Conservation (phyloP, 306 rosid species). For the Rubus parviflorus region DNA sequence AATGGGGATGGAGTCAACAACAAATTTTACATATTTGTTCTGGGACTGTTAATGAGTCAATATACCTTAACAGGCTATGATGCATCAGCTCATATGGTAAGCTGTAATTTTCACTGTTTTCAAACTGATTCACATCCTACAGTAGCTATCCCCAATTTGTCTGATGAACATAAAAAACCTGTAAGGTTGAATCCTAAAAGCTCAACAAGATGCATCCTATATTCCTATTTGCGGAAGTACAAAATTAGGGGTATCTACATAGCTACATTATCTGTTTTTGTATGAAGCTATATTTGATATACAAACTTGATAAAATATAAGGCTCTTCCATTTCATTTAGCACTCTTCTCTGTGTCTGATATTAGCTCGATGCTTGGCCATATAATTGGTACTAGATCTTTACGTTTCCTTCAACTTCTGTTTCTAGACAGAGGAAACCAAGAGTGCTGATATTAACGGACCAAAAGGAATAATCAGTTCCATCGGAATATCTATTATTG, state of each 20-base stretch:
- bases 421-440: slow-evolving; percentile 93
- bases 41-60: slow-evolving; percentile 94
- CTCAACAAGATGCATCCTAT: slow-evolving; percentile 2
- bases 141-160: slow-evolving; percentile 16
- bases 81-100: slow-evolving; percentile 97
- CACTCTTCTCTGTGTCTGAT: neutral
- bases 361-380: slow-evolving; percentile 4
- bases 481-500: slow-evolving; percentile 82
- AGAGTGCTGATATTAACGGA: slow-evolving; percentile 81
- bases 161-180: neutral
- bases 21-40: slow-evolving; percentile 72
- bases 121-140: slow-evolving; percentile 12
- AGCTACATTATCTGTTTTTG: neutral
- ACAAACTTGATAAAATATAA: neutral
- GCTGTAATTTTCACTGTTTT: slow-evolving; percentile 20
- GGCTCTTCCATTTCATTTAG: neutral
- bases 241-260: neutral
- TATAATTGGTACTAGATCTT: slow-evolving; percentile 28
- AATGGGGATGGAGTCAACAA: slow-evolving; percentile 69
- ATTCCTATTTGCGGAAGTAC: neutral
- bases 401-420: slow-evolving; percentile 23
- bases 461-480: slow-evolving; percentile 96
- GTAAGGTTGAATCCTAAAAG: neutral
- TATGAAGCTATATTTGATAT: neutral
- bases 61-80: slow-evolving; percentile 88